phyloP scores from a whole-genome alignment of 805 yeast genomes.

The Ogataea wickerhamii region DNA sequence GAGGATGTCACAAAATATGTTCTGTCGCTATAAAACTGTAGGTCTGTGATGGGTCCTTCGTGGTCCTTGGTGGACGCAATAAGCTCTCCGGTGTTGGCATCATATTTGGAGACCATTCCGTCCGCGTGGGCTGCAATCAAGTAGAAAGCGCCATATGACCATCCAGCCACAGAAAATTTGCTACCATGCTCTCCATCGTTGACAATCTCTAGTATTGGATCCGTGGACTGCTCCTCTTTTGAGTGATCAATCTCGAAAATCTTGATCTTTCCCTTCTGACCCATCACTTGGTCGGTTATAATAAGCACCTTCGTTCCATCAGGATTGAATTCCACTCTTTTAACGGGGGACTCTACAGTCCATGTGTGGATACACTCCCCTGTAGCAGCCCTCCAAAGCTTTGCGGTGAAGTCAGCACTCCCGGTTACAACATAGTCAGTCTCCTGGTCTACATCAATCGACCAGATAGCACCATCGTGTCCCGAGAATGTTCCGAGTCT shows the following conservation, averaged over 20 bases:
- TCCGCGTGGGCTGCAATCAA: constrained; percentile 86
- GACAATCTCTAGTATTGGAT: constrained; percentile 57
- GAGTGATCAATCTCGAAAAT: constrained; percentile 58
- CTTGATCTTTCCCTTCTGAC: constrained; percentile 71
- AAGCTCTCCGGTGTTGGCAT: constrained; percentile 70
- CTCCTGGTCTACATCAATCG: constrained; percentile 76
- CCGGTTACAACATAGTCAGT: constrained; percentile 80
- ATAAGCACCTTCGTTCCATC: constrained; percentile 65
- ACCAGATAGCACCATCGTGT: constrained; percentile 93
- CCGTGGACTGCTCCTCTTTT: constrained; percentile 41
- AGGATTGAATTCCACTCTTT: constrained; percentile 83
- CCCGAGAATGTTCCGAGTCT: constrained; percentile 88
- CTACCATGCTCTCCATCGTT: constrained; percentile 44
- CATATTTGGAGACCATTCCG: constrained; percentile 79
- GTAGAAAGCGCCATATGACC: constrained; percentile 72
- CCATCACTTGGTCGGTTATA: constrained; percentile 91
- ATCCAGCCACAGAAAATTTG: constrained; percentile 78
- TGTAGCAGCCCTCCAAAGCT: constrained; percentile 76
- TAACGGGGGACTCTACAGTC: constrained; percentile 79
- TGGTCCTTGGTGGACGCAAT: constrained; percentile 60
- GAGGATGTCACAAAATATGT: constrained; percentile 91
- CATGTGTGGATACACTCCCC: constrained; percentile 76
- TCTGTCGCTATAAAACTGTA: constrained; percentile 83
- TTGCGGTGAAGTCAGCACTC: constrained; percentile 82
- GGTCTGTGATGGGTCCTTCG: constrained; percentile 76